These are phyloP conservation scores for Straminergon stramineum DNA, from an alignment of 225 moss, liverwort and hornwort genomes.

Conservation along the genomic window DNA sequence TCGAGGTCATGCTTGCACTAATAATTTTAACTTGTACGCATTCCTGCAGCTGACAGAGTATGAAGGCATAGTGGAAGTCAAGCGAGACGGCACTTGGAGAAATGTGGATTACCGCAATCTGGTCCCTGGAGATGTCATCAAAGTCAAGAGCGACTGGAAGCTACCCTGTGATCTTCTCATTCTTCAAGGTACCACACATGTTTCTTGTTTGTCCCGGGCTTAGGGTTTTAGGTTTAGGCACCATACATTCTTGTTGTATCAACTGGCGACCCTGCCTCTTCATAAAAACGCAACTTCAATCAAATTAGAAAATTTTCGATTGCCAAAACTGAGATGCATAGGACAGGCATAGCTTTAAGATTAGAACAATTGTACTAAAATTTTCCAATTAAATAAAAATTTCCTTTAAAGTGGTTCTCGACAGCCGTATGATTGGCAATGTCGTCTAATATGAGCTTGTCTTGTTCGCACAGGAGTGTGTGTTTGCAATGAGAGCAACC, in stretches of 20 bases:
- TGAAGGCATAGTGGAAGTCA: conserved; percentile 41
- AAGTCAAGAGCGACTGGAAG: conserved; percentile 41
- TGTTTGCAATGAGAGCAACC: conserved; percentile 52
- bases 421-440: background rate
- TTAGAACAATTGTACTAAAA: background rate
- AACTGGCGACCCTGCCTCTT: background rate
- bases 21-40: background rate
- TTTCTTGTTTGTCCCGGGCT: background rate
- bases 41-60: conserved; percentile 48
- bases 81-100: conserved; percentile 37
- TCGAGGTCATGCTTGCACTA: background rate
- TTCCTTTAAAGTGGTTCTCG: background rate
- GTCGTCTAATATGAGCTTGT: background rate
- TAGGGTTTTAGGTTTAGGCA: background rate
- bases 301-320: no score
- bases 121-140: conserved; percentile 55
- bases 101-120: conserved; percentile 12
- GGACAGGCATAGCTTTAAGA: background rate
- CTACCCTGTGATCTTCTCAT: conserved; percentile 54
- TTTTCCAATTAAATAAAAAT: background rate
- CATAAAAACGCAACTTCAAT: background rate
- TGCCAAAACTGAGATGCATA: background rate
- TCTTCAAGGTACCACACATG: conserved; percentile 19
- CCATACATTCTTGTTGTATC: background rate
- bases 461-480: conserved; percentile 20